Base-by-base conservation (phyloP, 306 rosid species). In the Dryas octopetala region DNA sequence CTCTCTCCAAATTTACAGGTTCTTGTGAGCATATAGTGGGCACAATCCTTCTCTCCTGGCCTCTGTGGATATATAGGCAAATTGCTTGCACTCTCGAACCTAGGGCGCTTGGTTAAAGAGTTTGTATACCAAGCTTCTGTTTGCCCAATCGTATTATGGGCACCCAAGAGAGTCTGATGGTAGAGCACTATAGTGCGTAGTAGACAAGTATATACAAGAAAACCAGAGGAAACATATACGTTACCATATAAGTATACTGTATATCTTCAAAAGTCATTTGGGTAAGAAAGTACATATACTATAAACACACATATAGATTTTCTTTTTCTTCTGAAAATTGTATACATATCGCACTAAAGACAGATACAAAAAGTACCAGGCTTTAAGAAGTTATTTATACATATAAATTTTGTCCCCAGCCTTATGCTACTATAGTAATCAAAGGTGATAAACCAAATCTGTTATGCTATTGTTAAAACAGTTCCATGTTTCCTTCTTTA, bases 21-120 rank as follows among this genome's bases (percentile, higher is more conserved):
- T 90, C 97, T 91, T 78, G 98, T 95, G 79, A 81, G 96, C 97
- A 95, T 91, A 91, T 95, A 95, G 93, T 91, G 91, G 79, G 90
- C 90, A 88, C 98, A 94, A 76, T 94, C 98, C 91, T 90, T 94
- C 90, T 94, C 98, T 78, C 98, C 98, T 32, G 97, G 96, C 88
- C 98, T 91, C 86, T 95, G 98, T 40, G 98, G 97, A 81, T 95
- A 95, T 67, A 90, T 79, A 87, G 96, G 89, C 91, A 94, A 85
- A 88, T 81, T 82, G 96, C 95, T 86, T 85, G 93, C 84, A 83
- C 79, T 86, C 81, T 95, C 97, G 55, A 83, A 90, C 83, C 97
- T 95, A 91, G 91, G 85, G 86, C 98, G 97, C 96, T 95, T 95
- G 87, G 93, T 85, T 82, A 91, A 88, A 79, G 96, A 81, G 80